These are phyloP conservation scores for Calocybe indica DNA, from an alignment of 768 basidiomycete genomes.

Conservation along the genomic window DNA sequence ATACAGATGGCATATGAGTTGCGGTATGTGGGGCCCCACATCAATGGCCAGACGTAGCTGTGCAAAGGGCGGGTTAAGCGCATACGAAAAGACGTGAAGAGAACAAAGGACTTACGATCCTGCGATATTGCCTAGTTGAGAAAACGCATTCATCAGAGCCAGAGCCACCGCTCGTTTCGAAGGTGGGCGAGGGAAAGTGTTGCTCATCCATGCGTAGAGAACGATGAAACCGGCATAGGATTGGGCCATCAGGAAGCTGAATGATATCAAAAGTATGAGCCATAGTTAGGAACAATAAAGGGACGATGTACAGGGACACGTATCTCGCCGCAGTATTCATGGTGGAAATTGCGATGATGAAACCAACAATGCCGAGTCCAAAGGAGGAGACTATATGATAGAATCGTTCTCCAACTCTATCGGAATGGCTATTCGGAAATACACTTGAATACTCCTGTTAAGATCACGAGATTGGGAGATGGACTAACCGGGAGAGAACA, in stretches of 20 bases:
- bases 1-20: constrained; percentile 74
- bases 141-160: constrained; percentile 76
- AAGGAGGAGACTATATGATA: constrained; percentile 55
- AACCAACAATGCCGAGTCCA: constrained; percentile 59
- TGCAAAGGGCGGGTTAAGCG: background rate
- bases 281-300: background rate
- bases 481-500: constrained; percentile 38
- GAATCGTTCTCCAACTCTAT: constrained; percentile 64
- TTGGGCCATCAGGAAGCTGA: constrained; percentile 73
- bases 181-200: constrained; percentile 54
- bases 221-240: constrained; percentile 69
- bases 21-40: constrained; percentile 68
- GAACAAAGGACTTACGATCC: constrained; percentile 56
- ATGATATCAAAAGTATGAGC: background rate
- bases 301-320: constrained; percentile 46
- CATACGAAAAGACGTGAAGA: background rate
- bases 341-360: constrained; percentile 57
- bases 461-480: background rate
- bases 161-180: constrained; percentile 88
- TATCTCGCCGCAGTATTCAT: constrained; percentile 61
- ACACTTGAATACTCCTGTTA: background rate
- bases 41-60: constrained; percentile 61
- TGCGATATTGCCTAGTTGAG: constrained; percentile 77
- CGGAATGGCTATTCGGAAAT: constrained; percentile 51
- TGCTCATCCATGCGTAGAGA: constrained; percentile 50